phyloP scores from a whole-genome alignment of 768 basidiomycete genomes.

The Fomitopsis pulvina region DNA sequence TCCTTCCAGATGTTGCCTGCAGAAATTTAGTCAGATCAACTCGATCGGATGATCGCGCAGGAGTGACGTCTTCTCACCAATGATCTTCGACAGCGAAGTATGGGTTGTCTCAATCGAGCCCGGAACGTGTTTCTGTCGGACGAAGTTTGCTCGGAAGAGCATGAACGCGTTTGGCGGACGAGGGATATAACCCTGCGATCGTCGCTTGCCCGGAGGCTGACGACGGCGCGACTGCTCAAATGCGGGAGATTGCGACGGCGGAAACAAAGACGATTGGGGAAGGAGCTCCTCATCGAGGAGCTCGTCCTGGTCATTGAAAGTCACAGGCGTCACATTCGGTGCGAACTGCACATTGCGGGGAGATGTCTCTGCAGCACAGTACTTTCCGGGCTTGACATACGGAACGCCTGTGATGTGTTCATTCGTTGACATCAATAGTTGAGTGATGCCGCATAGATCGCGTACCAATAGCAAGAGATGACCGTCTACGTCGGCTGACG shows the following conservation, averaged over 20 bases:
- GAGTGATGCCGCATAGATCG: neutral
- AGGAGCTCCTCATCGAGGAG: conserved; percentile 13
- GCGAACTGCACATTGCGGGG: conserved; percentile 54
- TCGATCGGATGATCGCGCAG: conserved; percentile 1
- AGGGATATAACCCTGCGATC: conserved; percentile 61
- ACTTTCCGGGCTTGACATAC: conserved; percentile 47
- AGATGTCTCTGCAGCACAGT: conserved; percentile 36
- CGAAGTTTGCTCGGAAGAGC: conserved; percentile 67
- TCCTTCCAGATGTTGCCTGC: conserved; percentile 55
- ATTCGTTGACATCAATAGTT: neutral
- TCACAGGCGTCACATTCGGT: conserved; percentile 52
- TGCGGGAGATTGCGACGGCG: conserved; percentile 39
- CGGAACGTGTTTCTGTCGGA: conserved; percentile 41
- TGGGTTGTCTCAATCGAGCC: conserved; percentile 46
- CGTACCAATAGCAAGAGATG: neutral
- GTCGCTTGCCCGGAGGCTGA: conserved; percentile 54
- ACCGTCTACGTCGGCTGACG: neutral
- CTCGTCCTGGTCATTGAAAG: conserved; percentile 30
- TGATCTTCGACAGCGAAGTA: conserved; percentile 43
- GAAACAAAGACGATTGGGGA: conserved; percentile 36
- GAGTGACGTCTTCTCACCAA: conserved; percentile 12
- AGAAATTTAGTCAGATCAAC: neutral
- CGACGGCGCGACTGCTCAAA: conserved; percentile 39
- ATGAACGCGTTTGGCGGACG: conserved; percentile 87
- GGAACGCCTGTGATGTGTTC: conserved; percentile 19